phyloP scores from a whole-genome alignment of 2,329 filamentous ascomycete species.

The Ceratocystis harringtonii region DNA sequence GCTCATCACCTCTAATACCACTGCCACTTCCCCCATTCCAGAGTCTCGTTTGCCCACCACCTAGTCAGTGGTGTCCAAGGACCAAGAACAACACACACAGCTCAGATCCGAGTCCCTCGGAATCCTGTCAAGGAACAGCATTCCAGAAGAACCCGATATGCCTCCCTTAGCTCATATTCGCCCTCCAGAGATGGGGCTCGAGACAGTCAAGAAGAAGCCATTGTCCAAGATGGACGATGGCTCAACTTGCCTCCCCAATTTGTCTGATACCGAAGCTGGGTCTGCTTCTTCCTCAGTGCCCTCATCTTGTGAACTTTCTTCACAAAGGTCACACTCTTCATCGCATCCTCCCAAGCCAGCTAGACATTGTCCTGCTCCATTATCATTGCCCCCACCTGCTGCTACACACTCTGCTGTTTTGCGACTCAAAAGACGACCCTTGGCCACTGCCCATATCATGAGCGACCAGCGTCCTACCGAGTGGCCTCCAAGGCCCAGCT shows the following conservation, averaged over 20 bases:
- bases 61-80: not conserved
- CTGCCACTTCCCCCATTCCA: not conserved
- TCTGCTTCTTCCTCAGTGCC: not conserved
- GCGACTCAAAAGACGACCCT: not conserved
- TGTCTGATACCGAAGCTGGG: not conserved
- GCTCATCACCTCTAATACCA: not conserved
- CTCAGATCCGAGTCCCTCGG: not conserved
- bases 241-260: not conserved
- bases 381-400: not conserved
- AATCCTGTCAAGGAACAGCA: slow-evolving; percentile 3
- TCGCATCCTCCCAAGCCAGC: not conserved
- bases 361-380: not conserved
- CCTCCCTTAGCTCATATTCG: not conserved
- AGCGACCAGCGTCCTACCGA: not conserved
- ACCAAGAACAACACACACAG: not conserved
- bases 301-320: not conserved
- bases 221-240: slow-evolving; percentile 2
- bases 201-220: slow-evolving; percentile 14
- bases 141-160: not conserved
- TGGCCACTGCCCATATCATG: not conserved
- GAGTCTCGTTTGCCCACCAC: not conserved
- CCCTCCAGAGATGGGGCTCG: not conserved
- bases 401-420: not conserved
- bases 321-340: not conserved
- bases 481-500: slow-evolving; percentile 15